phyloP scores from a whole-genome alignment of 1,284 basidiomycete species.

The Pseudozyma sp. region DNA sequence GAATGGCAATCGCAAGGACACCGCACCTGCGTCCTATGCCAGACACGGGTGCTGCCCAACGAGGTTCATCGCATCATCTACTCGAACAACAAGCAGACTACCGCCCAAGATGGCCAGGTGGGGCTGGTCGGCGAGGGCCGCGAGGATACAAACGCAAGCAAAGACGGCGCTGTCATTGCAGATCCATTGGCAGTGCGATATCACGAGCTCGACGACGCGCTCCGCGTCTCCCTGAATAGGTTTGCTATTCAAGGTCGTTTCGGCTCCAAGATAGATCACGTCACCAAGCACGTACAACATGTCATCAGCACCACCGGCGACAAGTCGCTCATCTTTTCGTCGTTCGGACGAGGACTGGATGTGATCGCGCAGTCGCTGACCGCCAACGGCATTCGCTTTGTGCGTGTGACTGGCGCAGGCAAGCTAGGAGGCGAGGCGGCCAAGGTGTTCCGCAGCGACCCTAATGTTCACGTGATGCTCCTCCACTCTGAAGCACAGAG shows the following conservation, averaged over 20 bases:
- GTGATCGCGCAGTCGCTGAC: constrained; percentile 59
- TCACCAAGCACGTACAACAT: constrained; percentile 56
- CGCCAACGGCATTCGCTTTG: constrained; percentile 53
- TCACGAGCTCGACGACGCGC: constrained; percentile 38
- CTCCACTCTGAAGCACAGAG: constrained; percentile 66
- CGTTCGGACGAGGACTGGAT: constrained; percentile 63
- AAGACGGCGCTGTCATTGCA: background rate
- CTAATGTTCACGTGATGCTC: constrained; percentile 53
- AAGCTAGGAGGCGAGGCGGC: constrained; percentile 34
- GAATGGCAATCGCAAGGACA: constrained; percentile 56
- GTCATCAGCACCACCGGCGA: constrained; percentile 45
- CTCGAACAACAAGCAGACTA: constrained; percentile 3
- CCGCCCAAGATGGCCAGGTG: constrained; percentile 11
- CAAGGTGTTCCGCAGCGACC: constrained; percentile 49
- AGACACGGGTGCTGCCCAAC: constrained; percentile 50
- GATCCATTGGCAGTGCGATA: constrained; percentile 23
- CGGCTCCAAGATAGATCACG: constrained; percentile 64
- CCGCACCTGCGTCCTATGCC: constrained; percentile 61
- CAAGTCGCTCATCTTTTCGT: constrained; percentile 64
- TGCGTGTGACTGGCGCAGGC: constrained; percentile 52
- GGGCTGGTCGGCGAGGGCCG: constrained; percentile 1
- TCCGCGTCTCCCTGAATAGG: constrained; percentile 31
- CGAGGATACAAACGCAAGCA: background rate
- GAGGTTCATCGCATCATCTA: constrained; percentile 64
- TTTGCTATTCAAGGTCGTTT: constrained; percentile 47